phyloP scores from a whole-genome alignment of 2,329 filamentous ascomycete species.

The Diaporthe sp. region DNA sequence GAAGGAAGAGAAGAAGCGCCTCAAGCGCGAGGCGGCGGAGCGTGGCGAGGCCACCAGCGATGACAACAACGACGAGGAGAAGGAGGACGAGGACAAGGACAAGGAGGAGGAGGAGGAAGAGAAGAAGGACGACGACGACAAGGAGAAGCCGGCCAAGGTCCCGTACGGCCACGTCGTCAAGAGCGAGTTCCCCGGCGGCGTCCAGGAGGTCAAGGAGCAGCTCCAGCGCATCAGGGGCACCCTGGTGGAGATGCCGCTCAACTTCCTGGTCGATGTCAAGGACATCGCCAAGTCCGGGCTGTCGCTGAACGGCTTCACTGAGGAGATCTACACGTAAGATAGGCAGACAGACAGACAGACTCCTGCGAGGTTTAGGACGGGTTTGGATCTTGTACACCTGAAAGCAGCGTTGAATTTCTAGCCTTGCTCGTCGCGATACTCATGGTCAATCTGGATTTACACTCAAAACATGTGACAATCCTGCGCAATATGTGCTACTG shows the following conservation, averaged over 20 bases:
- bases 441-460: slow-evolving; percentile 11
- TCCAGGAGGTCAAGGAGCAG: slow-evolving; percentile 79
- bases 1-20: slow-evolving; percentile 56
- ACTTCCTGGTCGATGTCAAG: slow-evolving; percentile 84
- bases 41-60: background rate
- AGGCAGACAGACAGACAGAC: background rate
- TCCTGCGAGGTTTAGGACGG: background rate
- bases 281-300: slow-evolving; percentile 90
- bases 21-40: background rate
- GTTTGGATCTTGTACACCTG: slow-evolving; percentile 20
- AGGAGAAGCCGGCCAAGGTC: slow-evolving; percentile 66
- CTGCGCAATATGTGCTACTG: background rate
- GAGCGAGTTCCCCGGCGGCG: slow-evolving; percentile 81
- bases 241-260: slow-evolving; percentile 90
- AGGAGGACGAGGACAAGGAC: slow-evolving; percentile 65
- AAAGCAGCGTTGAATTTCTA: slow-evolving; percentile 33
- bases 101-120: slow-evolving; percentile 54
- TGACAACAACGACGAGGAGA: slow-evolving; percentile 53
- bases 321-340: slow-evolving; percentile 76
- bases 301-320: slow-evolving; percentile 78
- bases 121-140: slow-evolving; percentile 59
- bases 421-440: slow-evolving; percentile 20
- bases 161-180: slow-evolving; percentile 90
- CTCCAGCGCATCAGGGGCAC: slow-evolving; percentile 76
- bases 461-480: background rate